A percentile compares a stretch with the other conserved stretches of the same genome.
phyloP scores from a whole-genome alignment of 148 eudicot species.

The Pouteria glomerata region DNA sequence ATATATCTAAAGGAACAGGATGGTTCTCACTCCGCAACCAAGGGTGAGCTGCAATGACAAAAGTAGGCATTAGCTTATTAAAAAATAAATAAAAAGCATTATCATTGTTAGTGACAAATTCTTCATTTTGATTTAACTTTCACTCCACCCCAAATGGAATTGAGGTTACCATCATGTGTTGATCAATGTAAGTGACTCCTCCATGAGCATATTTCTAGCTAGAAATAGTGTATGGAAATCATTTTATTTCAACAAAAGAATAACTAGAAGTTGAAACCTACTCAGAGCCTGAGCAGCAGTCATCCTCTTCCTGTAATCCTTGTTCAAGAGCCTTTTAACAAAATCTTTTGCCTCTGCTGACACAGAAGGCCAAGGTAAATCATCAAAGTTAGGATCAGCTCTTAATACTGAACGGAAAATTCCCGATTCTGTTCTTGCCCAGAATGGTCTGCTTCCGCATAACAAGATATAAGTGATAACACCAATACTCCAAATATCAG shows the following conservation, averaged over 20 bases:
- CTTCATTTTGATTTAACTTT: too few relatives aligned
- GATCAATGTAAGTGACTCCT: neutral
- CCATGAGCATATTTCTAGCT: neutral
- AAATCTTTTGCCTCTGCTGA: constrained; percentile 39
- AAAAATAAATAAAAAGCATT: neutral
- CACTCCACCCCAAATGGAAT: neutral
- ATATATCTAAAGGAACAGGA: constrained; percentile 38
- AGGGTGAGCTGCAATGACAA: constrained; percentile 36
- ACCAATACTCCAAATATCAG: too few relatives aligned
- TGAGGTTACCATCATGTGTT: neutral
- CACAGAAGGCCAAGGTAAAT: constrained; percentile 44
- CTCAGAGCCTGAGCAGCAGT: constrained; percentile 51
- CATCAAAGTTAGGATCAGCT: constrained; percentile 42
- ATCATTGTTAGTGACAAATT: neutral
- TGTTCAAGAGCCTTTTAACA: constrained; percentile 39
- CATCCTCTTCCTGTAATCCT: constrained; percentile 46
- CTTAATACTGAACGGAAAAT: constrained; percentile 42
- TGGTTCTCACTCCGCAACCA: constrained; percentile 41
- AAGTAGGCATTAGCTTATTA: constrained; percentile 6
- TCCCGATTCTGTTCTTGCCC: constrained; percentile 45
- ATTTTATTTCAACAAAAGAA: neutral
- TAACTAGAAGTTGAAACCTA: constrained; percentile 10
- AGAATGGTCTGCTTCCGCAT: constrained; percentile 51
- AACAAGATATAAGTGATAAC: too few relatives aligned
- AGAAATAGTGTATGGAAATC: neutral